Conservation (phyloP, 1,284 basidiomycete genomes). For the Afroboletus lepidellus region DNA sequence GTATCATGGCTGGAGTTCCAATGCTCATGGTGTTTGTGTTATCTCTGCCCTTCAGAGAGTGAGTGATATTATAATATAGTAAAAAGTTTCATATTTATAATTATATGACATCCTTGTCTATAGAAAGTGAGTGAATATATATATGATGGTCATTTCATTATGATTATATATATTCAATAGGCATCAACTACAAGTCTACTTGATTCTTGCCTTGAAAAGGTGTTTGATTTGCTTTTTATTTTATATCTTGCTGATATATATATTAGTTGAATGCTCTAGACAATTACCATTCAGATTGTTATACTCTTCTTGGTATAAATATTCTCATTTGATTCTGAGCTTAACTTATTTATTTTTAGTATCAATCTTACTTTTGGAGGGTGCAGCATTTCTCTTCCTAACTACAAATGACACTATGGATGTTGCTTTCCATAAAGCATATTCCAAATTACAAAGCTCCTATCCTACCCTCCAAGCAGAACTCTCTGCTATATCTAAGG, state of each 20-base stretch:
- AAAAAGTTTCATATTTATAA: not conserved
- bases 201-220: not conserved
- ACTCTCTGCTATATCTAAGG: not conserved
- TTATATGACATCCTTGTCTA: not conserved
- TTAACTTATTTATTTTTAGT: not conserved
- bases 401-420: not conserved
- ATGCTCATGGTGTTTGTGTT: not conserved
- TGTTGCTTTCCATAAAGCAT: not conserved
- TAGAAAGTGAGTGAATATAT: not conserved
- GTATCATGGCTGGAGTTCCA: not conserved
- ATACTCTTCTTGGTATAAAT: not conserved
- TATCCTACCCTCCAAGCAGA: not conserved
- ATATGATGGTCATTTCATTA: no score
- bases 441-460: not conserved
- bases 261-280: not conserved
- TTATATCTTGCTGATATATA: not conserved
- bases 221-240: not conserved
- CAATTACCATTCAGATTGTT: not conserved
- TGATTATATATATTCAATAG: not conserved
- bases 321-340: not conserved
- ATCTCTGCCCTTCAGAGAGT: not conserved
- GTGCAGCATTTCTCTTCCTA: not conserved
- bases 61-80: not conserved
- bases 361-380: not conserved
- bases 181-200: not conserved